Conservation (phyloP, 1,284 basidiomycete species). For the Hypsizygus ulmarius region DNA sequence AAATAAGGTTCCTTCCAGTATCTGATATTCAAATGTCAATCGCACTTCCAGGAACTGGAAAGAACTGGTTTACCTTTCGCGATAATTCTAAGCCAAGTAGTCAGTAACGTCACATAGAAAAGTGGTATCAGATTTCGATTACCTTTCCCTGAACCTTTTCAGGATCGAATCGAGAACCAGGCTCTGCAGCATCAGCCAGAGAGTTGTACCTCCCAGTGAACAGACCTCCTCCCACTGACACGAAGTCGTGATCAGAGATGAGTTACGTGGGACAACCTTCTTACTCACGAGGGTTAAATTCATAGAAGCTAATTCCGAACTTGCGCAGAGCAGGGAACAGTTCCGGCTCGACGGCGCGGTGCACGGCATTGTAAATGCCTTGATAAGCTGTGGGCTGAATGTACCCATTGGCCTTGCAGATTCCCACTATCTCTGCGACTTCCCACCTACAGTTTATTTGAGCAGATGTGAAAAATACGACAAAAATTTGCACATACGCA, state of each 20-base stretch:
- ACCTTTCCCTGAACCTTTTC: slow-evolving; percentile 33
- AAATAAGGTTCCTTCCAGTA: slow-evolving; percentile 54
- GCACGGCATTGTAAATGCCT: slow-evolving; percentile 58
- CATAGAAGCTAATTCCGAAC: slow-evolving; percentile 60
- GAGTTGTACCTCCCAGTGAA: slow-evolving; percentile 40
- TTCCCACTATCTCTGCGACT: slow-evolving; percentile 61
- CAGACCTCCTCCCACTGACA: slow-evolving; percentile 41
- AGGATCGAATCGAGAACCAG: slow-evolving; percentile 44
- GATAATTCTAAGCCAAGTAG: slow-evolving; percentile 25
- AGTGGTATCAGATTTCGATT: background rate
- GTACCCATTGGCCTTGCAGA: slow-evolving; percentile 54
- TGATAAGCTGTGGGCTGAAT: slow-evolving; percentile 70
- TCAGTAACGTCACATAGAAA: background rate
- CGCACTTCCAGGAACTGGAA: background rate
- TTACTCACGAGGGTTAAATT: slow-evolving; percentile 46
- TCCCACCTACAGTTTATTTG: slow-evolving; percentile 39
- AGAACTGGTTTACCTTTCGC: slow-evolving; percentile 24
- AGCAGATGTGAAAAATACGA: background rate
- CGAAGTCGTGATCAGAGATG: background rate
- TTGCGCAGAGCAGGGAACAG: slow-evolving; percentile 64
- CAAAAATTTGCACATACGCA: slow-evolving; percentile 22
- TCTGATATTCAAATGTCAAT: slow-evolving; percentile 13
- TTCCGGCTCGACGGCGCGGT: slow-evolving; percentile 53
- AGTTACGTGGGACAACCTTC: background rate
- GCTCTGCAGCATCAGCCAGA: slow-evolving; percentile 31